These are phyloP conservation scores for Coniochaeta hoffmannii DNA, from an alignment of 2,329 filamentous ascomycete genomes.

Conservation along the genomic window DNA sequence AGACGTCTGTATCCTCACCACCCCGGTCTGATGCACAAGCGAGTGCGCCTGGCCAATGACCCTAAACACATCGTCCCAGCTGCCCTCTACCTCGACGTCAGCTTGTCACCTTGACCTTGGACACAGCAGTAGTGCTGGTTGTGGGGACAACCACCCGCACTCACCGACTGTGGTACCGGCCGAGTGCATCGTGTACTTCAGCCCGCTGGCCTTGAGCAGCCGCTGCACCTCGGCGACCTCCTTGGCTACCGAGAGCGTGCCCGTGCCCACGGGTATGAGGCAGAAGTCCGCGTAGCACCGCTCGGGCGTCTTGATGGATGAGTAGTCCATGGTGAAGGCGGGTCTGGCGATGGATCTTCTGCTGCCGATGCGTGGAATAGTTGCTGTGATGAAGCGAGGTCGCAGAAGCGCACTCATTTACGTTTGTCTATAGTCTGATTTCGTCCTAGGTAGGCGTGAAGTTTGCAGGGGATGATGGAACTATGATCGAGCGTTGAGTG, in stretches of 20 bases:
- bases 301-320: slow-evolving; percentile 54
- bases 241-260: slow-evolving; percentile 64
- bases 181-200: slow-evolving; percentile 85
- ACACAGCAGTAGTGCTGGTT: too few species aligned
- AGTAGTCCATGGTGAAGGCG: slow-evolving; percentile 33
- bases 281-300: slow-evolving; percentile 87
- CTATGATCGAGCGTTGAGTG: background rate
- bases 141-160: too few species aligned
- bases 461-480: too few species aligned
- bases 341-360: slow-evolving; percentile 4
- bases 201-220: slow-evolving; percentile 70
- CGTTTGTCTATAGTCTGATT: background rate
- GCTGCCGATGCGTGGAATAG: background rate
- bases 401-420: background rate
- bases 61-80: slow-evolving; percentile 81
- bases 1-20: slow-evolving; percentile 78
- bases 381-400: background rate
- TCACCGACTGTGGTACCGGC: slow-evolving; percentile 87
- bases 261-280: slow-evolving; percentile 80
- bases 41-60: slow-evolving; percentile 82
- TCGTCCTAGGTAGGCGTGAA: too few species aligned
- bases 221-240: slow-evolving; percentile 87
- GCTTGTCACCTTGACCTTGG: too few species aligned
- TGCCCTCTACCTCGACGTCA: slow-evolving; percentile 57
- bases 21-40: slow-evolving; percentile 68